Evolutionary conservation across 1,139 yeast genomes (phyloP).

Genomic region (Blastobotrys malaysiensis): DNA sequence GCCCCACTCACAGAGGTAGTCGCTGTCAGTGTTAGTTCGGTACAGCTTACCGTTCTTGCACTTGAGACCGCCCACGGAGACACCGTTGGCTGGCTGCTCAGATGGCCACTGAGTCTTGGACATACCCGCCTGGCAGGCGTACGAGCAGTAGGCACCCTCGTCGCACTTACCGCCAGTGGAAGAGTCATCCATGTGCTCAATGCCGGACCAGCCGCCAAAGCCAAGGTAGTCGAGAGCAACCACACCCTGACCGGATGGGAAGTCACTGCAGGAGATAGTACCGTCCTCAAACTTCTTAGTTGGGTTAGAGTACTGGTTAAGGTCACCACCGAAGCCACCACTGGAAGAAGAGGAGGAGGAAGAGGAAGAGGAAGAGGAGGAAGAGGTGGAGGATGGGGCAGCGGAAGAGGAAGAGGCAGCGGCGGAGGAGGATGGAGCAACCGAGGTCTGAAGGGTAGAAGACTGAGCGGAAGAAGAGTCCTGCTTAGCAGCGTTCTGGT

Average conservation of each 20-base stretch:
- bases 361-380: conserved; percentile 22
- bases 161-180: conserved; percentile 62
- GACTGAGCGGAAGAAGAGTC: conserved; percentile 18
- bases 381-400: conserved; percentile 20
- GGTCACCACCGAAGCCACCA: conserved; percentile 50
- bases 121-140: conserved; percentile 95
- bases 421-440: conserved; percentile 23
- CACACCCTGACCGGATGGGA: conserved; percentile 93
- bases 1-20: conserved; percentile 84
- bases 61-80: conserved; percentile 81
- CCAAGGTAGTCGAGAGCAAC: conserved; percentile 74
- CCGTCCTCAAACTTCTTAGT: conserved; percentile 71
- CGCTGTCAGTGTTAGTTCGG: conserved; percentile 60
- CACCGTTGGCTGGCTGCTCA: conserved; percentile 77
- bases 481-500: conserved; percentile 12
- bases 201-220: conserved; percentile 90
- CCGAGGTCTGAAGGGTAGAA: conserved; percentile 16
- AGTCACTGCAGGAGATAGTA: conserved; percentile 60
- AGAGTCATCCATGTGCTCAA: conserved; percentile 48
- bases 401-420: conserved; percentile 26
- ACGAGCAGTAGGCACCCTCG: conserved; percentile 92
- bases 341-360: conserved; percentile 30
- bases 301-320: conserved; percentile 50
- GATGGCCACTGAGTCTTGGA: conserved; percentile 97
- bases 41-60: conserved; percentile 76